Base-by-base conservation (phyloP, 2,329 filamentous ascomycete species). In the Rhinocladiella mackenziei region DNA sequence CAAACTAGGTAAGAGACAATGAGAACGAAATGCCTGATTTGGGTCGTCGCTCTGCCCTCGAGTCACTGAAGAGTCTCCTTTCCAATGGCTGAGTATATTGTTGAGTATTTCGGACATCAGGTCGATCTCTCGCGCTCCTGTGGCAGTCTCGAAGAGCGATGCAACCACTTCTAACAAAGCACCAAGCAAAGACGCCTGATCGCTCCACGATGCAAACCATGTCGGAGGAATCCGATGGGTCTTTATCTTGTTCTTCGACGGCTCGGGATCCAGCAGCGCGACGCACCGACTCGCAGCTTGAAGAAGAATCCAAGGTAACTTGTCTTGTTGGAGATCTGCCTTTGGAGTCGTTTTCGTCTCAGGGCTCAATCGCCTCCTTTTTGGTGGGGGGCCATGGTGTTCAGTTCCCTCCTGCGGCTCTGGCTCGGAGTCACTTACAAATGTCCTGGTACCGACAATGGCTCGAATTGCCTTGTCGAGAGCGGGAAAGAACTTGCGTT, bases 1-100 rank as follows among this genome's bases (percentile, higher is more conserved):
- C 22, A 65, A 39, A 5, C 59, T 28, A 22, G 58, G 51, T 18
- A 50, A 41, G n/a, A 63, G 56, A 30, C 58, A 61, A 15, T 63
- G 41, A 14, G 50, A 47, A 26, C 36, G 26, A 38, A 53, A 55
- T 8, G 50, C 50, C 28, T 19, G 34, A 23, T 55, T 29, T 23
- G 33, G 38, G 22, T 39, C 38, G 14, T 51, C 47, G 14, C 20
- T 26, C 22, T 35, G 20, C 2, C 15, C 28, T 34, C 29, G 34
- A 20, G 15, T 32, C n/a, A 32, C 29, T 3, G 37, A 15, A n/a
- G 35, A 31, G 17, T 40, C 40, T 5, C 15, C 25, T 9, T 38
- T 33, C 50, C 50, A 53, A 10, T 42, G 39, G 23, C 26, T 25
- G 11, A 47, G 28, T 7, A 33, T 4, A 5, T 32, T 39, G 10